Base-by-base conservation (phyloP, 2,329 filamentous ascomycete species). In the Alternaria brassicicola region DNA sequence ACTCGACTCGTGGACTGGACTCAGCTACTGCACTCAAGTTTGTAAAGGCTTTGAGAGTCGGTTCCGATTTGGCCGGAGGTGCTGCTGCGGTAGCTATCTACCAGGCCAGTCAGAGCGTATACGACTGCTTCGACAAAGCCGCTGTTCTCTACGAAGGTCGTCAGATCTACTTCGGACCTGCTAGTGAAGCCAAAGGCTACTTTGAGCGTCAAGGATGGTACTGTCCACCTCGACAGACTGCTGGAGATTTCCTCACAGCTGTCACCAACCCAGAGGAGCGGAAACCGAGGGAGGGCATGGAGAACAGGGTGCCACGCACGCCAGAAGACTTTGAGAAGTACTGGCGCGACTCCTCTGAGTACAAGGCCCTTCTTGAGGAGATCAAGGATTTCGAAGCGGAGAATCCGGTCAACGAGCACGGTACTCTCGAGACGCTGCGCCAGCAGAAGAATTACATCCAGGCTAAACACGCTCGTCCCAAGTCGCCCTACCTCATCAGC, bases 71-170 rank as follows among this genome's bases (percentile, higher is more conserved):
- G 35, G 75, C 75, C 15, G 82, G 82, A 15, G 80, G 77, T 9
- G 79, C 83, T 6, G 81, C 82, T 57, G 81, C 81, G n/a, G 83
- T 88, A 23, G 84, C 86, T 0, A 85, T 88, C 46, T 88, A 88
- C 65, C 80, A 82, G 62, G 80, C 80, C 8, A 75, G 71, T 41
- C 78, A 82, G 59, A 76, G 76, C 9, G 79, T 87, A 13, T 88
- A 88, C 67, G 84, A 88, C 54, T 64, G 71, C 15, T 93, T 94
- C 66, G 89, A 94, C 77, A 93, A 93, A 72, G 86, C 85, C 0
- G 82, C 87, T 0, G 88, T 94, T 0, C 79, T 93, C 0, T 92
- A 93, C 68, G 88, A 93, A 69, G 91, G 91, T 1, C 84, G 88
- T 0, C 85, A 93, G 69, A 93, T 93, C 61, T 94, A 87, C 78